Evolutionary conservation across 768 basidiomycete genomes (phyloP), one percentile per base, ranked within the genome.

Genomic region (Holtermannia corniformis): DNA sequence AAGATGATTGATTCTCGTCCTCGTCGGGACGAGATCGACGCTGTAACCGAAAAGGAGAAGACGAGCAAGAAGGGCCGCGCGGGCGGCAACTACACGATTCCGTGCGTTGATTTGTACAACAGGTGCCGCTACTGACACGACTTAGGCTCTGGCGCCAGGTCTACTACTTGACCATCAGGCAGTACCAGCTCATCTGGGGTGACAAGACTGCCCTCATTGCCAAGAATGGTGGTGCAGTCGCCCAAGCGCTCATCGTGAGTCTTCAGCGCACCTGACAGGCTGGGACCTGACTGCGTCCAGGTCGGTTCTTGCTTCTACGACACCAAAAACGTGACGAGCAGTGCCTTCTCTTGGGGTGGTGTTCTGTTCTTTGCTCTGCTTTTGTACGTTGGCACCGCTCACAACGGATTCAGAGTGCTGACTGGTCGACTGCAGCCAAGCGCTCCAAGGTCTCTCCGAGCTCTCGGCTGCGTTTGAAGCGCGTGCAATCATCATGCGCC

Each of bases 381-480:
- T 23, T 50, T 37, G 32, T 37, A 16, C 7, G 32, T 37, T n/a
- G n/a, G n/a, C 10, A 37, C 16, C 16, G 32, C 7, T 37, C 10
- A 37, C 7, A 37, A 37, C 16, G 16, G 32, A 7, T 37, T 37
- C 32, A 7, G n/a, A n/a, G n/a, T n/a, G 32, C 32, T 37, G 16
- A 37, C 32, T 37, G 7, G 32, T 7, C n/a, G n/a, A n/a, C n/a
- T n/a, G 16, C 32, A 37, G 32, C 32, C 32, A 37, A 37, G 32
- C 32, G 32, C 32, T 37, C 32, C 32, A 37, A 37, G 32, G 52
- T 27, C 49, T 66, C 10, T 56, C 54, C 28, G 70, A 72, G 49
- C 67, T 68, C 20, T 65, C 68, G 20, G 60, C 63, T 14, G 62
- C 63, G 2, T 72, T 72, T 55, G 59, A 60, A 5, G 70, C 67